Evolutionary conservation across 2,329 filamentous ascomycete genomes (phyloP), one percentile per base, ranked within the genome.

Genomic region (Leptographium lundbergii): DNA sequence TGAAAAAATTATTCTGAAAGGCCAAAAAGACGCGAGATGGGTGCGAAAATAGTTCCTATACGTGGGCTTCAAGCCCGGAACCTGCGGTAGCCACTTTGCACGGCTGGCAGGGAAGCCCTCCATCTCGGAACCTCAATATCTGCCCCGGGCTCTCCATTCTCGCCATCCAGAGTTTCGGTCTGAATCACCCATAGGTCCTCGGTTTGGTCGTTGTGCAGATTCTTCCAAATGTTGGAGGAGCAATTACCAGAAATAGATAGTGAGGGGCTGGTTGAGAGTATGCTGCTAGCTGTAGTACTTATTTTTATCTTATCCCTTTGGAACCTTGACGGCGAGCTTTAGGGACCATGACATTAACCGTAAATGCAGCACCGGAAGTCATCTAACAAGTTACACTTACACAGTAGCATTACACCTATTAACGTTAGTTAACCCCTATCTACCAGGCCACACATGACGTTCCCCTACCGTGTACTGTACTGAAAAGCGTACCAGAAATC

Each of bases 181-280:
- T 55, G 53, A 17, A 55, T 29, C 11, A 55, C 53, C 22, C 22
- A 55, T 6, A 55, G 36, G 36, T 55, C 53, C 36, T 55, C 53
- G 1, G 53, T 29, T 19, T 29, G 10, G 1, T 45, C 36, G 6
- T 3, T 45, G 24, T 55, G 53, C 53, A 55, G 36, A 29, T 55
- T 55, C 53, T 55, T 55, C 53, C 53, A 55, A 45, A 55, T 13
- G 53, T 55, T 55, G 34, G 53, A 55, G n/a, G 53, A 55, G 53
- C 53, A 55, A 10, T 36, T 55, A 13, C 34, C 53, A 55, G 53
- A 55, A 55, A 36, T 55, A 55, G 24, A 55, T 24, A 1, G 53
- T 55, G 34, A 55, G 53, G 22, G 53, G 53, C 22, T 29, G 1
- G 53, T 19, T 24, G 22, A 55, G 53, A 45, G 45, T 55, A 22